Conservation (phyloP, 2,329 filamentous ascomycete genomes). For the Gaeumannomyces tritici region DNA sequence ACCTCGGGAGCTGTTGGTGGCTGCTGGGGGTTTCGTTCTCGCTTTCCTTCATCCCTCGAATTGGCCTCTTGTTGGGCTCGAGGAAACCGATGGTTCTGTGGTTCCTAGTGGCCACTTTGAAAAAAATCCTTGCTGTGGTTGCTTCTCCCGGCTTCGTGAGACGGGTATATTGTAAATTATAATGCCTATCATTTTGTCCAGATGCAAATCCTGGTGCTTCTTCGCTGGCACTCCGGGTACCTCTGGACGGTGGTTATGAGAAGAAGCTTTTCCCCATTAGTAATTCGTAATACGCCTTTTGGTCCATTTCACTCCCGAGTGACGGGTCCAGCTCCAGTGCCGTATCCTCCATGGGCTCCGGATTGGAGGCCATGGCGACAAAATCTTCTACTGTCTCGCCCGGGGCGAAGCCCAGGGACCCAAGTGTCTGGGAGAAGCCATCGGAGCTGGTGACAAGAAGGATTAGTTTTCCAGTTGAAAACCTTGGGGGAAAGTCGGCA, state of each 20-base stretch:
- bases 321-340: conserved; percentile 17
- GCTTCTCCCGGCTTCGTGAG: background rate
- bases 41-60: background rate
- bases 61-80: background rate
- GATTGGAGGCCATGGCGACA: conserved; percentile 24
- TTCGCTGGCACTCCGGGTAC: background rate
- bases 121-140: background rate
- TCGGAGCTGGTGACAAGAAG: conserved; percentile 14
- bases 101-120: background rate
- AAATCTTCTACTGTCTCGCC: conserved; percentile 27
- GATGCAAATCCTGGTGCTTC: conserved; percentile 5
- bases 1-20: too few relatives aligned
- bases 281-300: conserved; percentile 26
- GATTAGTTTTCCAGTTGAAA: background rate
- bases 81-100: background rate
- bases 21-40: background rate
- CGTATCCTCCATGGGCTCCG: conserved; percentile 17
- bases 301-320: conserved; percentile 22
- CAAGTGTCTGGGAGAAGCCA: conserved; percentile 23
- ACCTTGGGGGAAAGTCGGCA: background rate
- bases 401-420: conserved; percentile 24
- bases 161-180: background rate
- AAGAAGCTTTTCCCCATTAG: conserved; percentile 20
- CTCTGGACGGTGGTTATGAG: conserved; percentile 8
- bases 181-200: background rate